Conservation (phyloP, 371 early-diverging fungal species). For the Batrachochytrium dendrobatidis region DNA sequence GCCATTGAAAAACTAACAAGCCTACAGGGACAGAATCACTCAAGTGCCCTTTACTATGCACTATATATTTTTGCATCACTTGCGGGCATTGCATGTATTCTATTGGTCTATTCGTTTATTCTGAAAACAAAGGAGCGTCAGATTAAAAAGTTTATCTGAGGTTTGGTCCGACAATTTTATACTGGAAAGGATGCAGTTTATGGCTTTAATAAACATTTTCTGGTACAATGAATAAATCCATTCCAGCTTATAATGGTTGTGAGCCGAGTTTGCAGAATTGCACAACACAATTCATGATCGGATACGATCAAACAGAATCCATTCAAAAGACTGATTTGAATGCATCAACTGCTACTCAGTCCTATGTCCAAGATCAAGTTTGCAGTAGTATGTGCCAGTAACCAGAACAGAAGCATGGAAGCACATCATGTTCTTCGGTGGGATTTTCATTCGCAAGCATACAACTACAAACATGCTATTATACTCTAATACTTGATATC, state of each 20-base stretch:
- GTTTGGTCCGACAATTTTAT: too few species aligned
- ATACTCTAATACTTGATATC: not conserved
- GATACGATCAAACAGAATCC: too few species aligned
- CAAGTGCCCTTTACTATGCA: not conserved
- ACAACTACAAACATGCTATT: not conserved
- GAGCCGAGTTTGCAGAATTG: too few species aligned
- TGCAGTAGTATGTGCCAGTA: constrained; percentile 89
- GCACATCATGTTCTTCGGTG: constrained; percentile 81
- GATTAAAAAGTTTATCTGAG: constrained; percentile 2
- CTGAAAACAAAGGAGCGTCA: not conserved
- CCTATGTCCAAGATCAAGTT: constrained; percentile 11
- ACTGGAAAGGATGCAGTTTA: too few species aligned
- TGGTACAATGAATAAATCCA: too few species aligned
- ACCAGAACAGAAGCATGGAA: constrained; percentile 97
- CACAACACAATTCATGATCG: too few species aligned
- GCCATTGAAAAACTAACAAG: not conserved
- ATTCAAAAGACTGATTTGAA: too few species aligned
- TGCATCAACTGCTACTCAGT: too few species aligned
- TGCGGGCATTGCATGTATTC: not conserved
- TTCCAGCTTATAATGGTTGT: too few species aligned
- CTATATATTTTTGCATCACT: not conserved
- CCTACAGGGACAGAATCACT: not conserved
- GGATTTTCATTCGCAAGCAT: too few species aligned
- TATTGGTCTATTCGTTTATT: not conserved
- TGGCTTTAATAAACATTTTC: too few species aligned